These are phyloP conservation scores for Trichosporon asahii DNA, from an alignment of 1,284 basidiomycete species.

Conservation along the genomic window DNA sequence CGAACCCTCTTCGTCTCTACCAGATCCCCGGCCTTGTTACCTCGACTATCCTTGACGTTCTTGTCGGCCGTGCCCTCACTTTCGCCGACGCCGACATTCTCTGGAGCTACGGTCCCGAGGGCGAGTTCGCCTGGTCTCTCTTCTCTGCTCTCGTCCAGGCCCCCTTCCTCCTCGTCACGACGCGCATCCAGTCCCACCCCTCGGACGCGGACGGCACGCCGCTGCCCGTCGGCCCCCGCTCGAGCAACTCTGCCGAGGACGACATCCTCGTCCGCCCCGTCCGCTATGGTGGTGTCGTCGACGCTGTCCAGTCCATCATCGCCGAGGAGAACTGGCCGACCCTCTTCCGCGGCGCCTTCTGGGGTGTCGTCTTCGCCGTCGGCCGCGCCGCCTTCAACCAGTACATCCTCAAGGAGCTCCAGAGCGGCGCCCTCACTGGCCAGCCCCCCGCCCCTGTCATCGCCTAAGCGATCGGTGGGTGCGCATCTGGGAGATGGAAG, in stretches of 20 bases:
- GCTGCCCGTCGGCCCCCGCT: background rate
- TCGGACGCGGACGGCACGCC: constrained; percentile 3
- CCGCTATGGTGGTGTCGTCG: constrained; percentile 5
- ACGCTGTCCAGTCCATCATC: constrained; percentile 1
- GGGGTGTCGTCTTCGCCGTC: constrained; percentile 3
- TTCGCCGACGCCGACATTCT: constrained; percentile 8
- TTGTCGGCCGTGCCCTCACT: background rate
- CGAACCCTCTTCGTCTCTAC: background rate
- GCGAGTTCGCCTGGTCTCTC: constrained; percentile 6
- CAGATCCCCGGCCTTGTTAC: constrained; percentile 8
- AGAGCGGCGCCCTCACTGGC: background rate
- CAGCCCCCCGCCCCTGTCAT: background rate
- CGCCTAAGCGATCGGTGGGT: background rate
- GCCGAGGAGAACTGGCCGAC: constrained; percentile 8
- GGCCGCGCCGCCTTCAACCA: constrained; percentile 5
- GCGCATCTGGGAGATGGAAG: background rate
- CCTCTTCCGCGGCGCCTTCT: constrained; percentile 3
- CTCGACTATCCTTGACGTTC: background rate
- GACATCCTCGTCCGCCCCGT: constrained; percentile 5
- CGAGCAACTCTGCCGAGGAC: background rate
- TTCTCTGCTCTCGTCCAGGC: background rate
- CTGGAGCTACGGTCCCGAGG: constrained; percentile 4
- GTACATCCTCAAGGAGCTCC: constrained; percentile 5
- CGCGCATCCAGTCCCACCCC: constrained; percentile 4
- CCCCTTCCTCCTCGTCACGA: constrained; percentile 1